Percentiles rank a stretch among this genome's conserved stretches.
These are phyloP conservation scores for Kwoniella newhampshirensis DNA, from an alignment of 768 basidiomycete genomes.

Conservation along the genomic window DNA sequence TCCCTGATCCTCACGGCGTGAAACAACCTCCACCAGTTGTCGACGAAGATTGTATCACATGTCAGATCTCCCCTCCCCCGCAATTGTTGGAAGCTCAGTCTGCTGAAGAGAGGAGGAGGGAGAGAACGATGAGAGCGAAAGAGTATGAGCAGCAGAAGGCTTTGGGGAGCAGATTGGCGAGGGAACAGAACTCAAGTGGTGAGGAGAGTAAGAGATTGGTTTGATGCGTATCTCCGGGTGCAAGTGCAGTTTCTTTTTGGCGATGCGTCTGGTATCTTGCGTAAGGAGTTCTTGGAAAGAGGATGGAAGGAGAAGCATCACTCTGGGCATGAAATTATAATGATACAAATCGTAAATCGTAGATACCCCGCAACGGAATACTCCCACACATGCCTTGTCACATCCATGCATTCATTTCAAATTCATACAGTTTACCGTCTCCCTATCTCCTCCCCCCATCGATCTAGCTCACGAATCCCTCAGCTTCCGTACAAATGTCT, in stretches of 20 bases:
- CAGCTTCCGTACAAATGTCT: too few relatives aligned
- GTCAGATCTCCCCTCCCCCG: slow-evolving; percentile 41
- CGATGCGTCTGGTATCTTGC: too few relatives aligned
- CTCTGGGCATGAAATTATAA: not conserved
- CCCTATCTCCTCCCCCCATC: not conserved
- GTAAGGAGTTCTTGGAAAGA: not conserved
- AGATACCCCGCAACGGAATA: not conserved
- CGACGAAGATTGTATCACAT: slow-evolving; percentile 42
- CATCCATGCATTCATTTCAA: slow-evolving; percentile 5
- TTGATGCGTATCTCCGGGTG: not conserved
- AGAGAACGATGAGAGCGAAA: slow-evolving; percentile 31
- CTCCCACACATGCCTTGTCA: not conserved
- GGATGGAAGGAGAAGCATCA: not conserved
- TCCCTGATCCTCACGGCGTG: not conserved
- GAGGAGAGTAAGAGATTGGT: slow-evolving; percentile 8
- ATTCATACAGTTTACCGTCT: slow-evolving; percentile 1
- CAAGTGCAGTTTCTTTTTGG: not conserved
- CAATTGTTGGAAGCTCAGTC: slow-evolving; percentile 34
- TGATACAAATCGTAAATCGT: not conserved
- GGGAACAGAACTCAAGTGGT: slow-evolving; percentile 45
- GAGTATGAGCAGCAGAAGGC: slow-evolving; percentile 47
- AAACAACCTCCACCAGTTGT: slow-evolving; percentile 33
- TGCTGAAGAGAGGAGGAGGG: slow-evolving; percentile 27
- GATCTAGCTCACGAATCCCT: too few relatives aligned
- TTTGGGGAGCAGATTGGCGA: slow-evolving; percentile 35